phyloP scores from a whole-genome alignment of 164 flowering plant genomes.

The Stephania yunnanensis region DNA sequence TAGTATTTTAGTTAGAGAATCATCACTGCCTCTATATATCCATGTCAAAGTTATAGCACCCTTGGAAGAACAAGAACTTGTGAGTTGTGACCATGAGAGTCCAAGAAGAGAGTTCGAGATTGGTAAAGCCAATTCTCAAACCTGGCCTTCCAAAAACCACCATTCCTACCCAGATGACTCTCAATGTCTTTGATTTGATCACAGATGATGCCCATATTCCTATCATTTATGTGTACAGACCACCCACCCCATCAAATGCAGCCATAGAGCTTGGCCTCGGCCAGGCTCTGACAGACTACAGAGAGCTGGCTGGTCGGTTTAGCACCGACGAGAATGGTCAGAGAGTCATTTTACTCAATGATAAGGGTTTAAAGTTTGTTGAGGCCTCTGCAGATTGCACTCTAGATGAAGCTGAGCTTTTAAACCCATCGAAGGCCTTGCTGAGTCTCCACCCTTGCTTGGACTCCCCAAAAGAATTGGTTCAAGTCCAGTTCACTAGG shows the following conservation, averaged over 20 bases:
- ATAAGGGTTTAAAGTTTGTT: background rate
- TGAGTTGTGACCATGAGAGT: background rate
- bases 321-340: background rate
- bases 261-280: background rate
- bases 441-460: background rate
- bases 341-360: background rate
- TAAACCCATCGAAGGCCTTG: background rate
- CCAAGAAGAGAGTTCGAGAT: background rate
- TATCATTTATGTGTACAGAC: background rate
- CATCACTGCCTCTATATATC: too few species aligned
- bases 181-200: background rate
- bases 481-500: background rate
- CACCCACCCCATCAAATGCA: slow-evolving; percentile 3
- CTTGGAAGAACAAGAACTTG: too few species aligned
- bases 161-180: background rate
- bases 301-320: background rate
- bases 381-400: background rate
- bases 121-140: background rate
- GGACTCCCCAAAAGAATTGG: background rate
- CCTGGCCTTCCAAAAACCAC: background rate
- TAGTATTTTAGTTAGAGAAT: too few species aligned
- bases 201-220: slow-evolving; percentile 3
- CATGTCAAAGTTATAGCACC: too few species aligned
- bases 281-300: background rate
- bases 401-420: background rate